Conservation (phyloP, 73 alveolate species). For the Symbiodinium natans region DNA sequence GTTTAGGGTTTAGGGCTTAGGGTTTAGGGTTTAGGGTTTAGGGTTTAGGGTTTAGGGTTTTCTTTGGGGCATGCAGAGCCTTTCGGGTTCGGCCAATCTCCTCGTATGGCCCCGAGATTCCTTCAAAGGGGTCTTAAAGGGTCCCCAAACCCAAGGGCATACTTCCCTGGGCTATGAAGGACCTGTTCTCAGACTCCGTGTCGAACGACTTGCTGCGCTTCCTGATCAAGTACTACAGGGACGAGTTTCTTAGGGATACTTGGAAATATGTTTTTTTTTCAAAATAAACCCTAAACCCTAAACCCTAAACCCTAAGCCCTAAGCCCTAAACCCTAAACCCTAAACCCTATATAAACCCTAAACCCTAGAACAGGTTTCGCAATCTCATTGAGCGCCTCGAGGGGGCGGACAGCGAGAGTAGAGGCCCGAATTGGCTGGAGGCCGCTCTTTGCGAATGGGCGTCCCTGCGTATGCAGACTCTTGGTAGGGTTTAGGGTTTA, state of each 20-base stretch:
- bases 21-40: too few relatives aligned
- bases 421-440: conserved; percentile 10
- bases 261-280: too few relatives aligned
- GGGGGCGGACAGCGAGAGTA: not conserved
- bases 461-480: conserved; percentile 83
- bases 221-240: conserved; percentile 86
- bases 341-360: too few relatives aligned
- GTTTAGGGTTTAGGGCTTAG: not conserved
- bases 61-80: not conserved
- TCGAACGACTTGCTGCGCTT: conserved; percentile 74
- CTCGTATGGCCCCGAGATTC: not conserved
- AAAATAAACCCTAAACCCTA: not conserved
- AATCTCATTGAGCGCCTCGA: not conserved
- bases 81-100: not conserved
- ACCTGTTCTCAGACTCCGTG: conserved; percentile 31
- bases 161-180: not conserved
- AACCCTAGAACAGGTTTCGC: too few relatives aligned
- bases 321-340: too few relatives aligned
- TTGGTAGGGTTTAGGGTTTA: not conserved
- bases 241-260: too few relatives aligned
- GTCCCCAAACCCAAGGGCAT: too few relatives aligned
- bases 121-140: too few relatives aligned
- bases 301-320: too few relatives aligned
- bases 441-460: conserved; percentile 75
- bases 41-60: too few relatives aligned